Conservation (phyloP, 1,284 basidiomycete genomes). For the Psilocybe mexicana region DNA sequence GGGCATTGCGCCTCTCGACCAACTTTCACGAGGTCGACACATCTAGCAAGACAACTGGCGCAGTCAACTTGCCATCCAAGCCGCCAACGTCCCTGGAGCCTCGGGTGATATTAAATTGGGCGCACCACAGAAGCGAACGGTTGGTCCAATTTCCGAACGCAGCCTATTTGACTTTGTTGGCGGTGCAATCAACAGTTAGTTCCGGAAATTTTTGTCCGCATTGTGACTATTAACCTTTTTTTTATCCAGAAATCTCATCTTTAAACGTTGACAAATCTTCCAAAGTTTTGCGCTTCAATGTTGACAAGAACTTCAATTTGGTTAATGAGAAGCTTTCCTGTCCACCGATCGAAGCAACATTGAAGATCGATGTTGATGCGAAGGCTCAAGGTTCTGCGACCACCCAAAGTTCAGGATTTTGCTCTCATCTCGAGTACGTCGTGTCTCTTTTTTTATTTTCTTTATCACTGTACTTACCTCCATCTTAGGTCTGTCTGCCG, state of each 20-base stretch:
- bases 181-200: constrained; percentile 28
- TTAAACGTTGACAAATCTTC: constrained; percentile 29
- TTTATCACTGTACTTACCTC: background rate
- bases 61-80: constrained; percentile 39
- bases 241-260: constrained; percentile 21
- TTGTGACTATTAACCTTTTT: background rate
- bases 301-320: constrained; percentile 35
- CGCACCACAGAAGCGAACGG: constrained; percentile 22
- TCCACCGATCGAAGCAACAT: constrained; percentile 32
- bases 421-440: constrained; percentile 29
- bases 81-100: constrained; percentile 38
- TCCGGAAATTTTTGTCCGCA: no score
- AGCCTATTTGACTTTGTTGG: constrained; percentile 30
- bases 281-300: constrained; percentile 25
- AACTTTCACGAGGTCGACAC: constrained; percentile 39
- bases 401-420: constrained; percentile 34
- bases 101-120: constrained; percentile 32
- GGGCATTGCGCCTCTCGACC: constrained; percentile 43
- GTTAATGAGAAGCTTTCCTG: constrained; percentile 42
- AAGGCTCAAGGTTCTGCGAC: constrained; percentile 35
- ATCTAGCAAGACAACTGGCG: constrained; percentile 26
- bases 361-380: constrained; percentile 33
- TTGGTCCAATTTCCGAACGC: constrained; percentile 22
- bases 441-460: background rate
- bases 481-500: constrained; percentile 17